Evolutionary conservation across 2,329 filamentous ascomycete genomes (phyloP).

Genomic region (Neospermospora avenae): DNA sequence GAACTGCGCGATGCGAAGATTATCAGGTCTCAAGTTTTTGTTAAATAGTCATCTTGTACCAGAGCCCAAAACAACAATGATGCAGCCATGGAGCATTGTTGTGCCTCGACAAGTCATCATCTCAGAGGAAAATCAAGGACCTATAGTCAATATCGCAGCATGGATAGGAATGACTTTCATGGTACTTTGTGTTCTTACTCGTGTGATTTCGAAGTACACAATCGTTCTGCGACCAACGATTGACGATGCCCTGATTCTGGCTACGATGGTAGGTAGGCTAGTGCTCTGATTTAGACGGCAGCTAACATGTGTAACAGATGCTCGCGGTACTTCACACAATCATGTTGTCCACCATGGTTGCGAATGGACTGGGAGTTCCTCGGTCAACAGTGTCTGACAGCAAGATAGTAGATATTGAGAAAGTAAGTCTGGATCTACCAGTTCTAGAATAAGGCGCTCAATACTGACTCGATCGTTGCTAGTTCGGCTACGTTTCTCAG

Average conservation of each 20-base stretch:
- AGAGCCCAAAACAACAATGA: not conserved
- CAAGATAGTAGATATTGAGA: not conserved
- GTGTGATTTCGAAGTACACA: conserved; percentile 30
- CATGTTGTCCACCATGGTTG: conserved; percentile 11
- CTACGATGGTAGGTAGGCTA: conserved; percentile 16
- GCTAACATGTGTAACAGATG: conserved; percentile 12
- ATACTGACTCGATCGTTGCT: not conserved
- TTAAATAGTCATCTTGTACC: not conserved
- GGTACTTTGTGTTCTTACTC: conserved; percentile 37
- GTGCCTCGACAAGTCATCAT: conserved; percentile 30
- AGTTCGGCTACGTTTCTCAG: conserved; percentile 31
- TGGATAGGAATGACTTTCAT: conserved; percentile 38
- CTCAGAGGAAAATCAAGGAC: conserved; percentile 39
- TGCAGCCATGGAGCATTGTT: not conserved
- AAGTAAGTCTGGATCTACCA: not conserved
- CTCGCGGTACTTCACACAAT: conserved; percentile 3
- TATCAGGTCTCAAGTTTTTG: not conserved
- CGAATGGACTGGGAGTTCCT: conserved; percentile 20
- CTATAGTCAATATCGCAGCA: conserved; percentile 38
- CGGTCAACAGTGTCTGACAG: conserved; percentile 13
- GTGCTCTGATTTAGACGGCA: not conserved
- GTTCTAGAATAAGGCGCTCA: not conserved
- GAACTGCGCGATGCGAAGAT: not conserved
- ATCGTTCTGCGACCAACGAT: conserved; percentile 15
- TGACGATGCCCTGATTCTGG: conserved; percentile 20